Base-by-base conservation (phyloP, 1,139 yeast genomes). In the Candida smagusa region DNA sequence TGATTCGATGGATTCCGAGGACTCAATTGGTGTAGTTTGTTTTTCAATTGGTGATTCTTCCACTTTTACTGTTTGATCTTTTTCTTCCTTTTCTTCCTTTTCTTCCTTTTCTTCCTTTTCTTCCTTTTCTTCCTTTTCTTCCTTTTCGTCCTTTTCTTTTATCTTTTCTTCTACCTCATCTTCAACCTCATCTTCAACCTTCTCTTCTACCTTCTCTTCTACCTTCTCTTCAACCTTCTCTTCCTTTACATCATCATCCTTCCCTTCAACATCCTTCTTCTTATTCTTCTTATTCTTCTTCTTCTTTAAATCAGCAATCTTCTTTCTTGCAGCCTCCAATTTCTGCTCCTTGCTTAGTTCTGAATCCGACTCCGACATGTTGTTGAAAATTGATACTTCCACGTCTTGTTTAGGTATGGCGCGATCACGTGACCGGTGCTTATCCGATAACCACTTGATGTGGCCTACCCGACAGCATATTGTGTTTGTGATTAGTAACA, bases 261-360 rank as follows among this genome's bases (percentile, higher is more conserved):
- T 16, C 19, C 19, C 19, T 5, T 16, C 19, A 16, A 16, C 44
- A 42, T 44, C 40, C 48, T 40, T 46, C 31, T 38, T 42, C 46
- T 37, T 44, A 46, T 35, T 43, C 51, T 41, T 50, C 63, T 68
- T 67, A 58, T 74, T 75, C 56, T 75, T 75, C 57, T 77, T 74
- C 64, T 75, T 77, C 67, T 81, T 80, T 65, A 79, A 61, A 46
- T 79, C 82, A 44, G 79, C 84, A 48, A 72, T 77, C 54, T 76
- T 73, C 61, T 78, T 79, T 50, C 79, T 71, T 9, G 87, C 87
- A 1, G 79, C 79, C 43, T 79, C 84, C 36, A 81, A 63, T 55
- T 79, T 70, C 50, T 77, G 82, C 41, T 77, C 81, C 45, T 77
- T 74, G 35, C 56, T 52, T 43, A 63, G 54, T 45, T 63, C 69